Base-by-base conservation (phyloP, 2,329 filamentous ascomycete species). In the Chrysoporthe puriensis region DNA sequence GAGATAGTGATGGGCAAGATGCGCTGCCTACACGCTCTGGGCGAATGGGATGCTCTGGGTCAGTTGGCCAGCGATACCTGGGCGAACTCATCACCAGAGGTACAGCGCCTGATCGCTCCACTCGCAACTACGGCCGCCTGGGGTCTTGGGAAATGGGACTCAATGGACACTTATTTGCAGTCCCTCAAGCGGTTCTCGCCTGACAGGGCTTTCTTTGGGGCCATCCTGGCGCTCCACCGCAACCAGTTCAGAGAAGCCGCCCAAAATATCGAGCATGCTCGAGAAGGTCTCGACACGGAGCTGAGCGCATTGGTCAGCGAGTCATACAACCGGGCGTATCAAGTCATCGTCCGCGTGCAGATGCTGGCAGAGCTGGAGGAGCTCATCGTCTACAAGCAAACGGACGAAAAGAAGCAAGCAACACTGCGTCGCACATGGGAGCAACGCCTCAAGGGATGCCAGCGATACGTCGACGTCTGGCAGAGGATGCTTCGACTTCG, bases 1-100 rank as follows among this genome's bases (percentile, higher is more conserved):
- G 96, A 98, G 69, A 93, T 99, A 64, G 94, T 97, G 44, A 98
- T 99, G 94, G 96, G 96, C 72, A 99, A 99, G 81, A 99, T 99
- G 96, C 90, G 96, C 60, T 99, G 96, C 84, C 82, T 98, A 71
- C 96, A 99, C 77, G 96, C 96, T 9, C 85, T 99, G 46, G 96
- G 96, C 70, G 96, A 99, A 78, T 99, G 96, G 96, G 96, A 98
- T 73, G 89, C 93, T 4, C 84, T 99, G 18, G 96, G 95, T 0
- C 90, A 89, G 61, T 84, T 99, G 65, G 95, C 94, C 0, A 91
- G 96, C 76, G 94, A 94, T 76, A 97, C 95, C 63, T 99, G 96
- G 96, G 88, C 92, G 72, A 94, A 94, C 76, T 96, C 95, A 8
- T 90, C 90, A 4, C 86, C 91, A 5, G 96, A 98, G 70, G 90